Evolutionary conservation across 1,284 basidiomycete genomes (phyloP).

Genomic region (Puccinia novopanici): DNA sequence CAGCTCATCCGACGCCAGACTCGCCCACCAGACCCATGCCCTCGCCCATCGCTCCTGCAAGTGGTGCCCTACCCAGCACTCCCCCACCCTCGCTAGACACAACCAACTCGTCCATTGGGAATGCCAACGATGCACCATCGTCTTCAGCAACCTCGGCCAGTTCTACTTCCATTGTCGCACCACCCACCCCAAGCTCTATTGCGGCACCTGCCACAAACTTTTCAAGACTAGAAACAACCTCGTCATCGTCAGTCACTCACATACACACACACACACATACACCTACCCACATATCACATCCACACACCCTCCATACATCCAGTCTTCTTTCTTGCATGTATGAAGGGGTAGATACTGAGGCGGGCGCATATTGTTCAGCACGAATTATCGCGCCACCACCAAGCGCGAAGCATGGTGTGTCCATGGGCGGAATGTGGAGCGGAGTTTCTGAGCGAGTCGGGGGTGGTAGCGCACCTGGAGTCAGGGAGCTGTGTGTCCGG

Average conservation of each 20-base stretch:
- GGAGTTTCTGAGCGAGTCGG: neutral
- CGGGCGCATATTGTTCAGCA: neutral
- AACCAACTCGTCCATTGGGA: neutral
- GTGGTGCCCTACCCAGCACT: neutral
- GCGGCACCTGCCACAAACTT: neutral
- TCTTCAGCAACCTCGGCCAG: neutral
- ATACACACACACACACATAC: neutral
- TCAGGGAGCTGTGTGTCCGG: conserved; percentile 4
- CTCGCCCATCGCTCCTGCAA: neutral
- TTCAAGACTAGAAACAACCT: conserved; percentile 14
- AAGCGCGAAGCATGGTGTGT: neutral
- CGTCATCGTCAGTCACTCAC: neutral
- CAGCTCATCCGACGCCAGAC: neutral
- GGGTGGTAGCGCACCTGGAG: conserved; percentile 3
- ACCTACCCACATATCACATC: too few species aligned
- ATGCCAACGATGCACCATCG: neutral
- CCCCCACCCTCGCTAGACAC: neutral
- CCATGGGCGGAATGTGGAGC: neutral
- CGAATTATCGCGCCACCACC: neutral
- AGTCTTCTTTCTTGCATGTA: too few species aligned
- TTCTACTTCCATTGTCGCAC: neutral
- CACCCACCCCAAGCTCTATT: neutral
- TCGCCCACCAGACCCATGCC: neutral
- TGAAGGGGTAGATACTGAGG: neutral
- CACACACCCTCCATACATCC: too few species aligned